phyloP scores from a whole-genome alignment of 768 basidiomycete genomes.

The Saitozyma podzolica region DNA sequence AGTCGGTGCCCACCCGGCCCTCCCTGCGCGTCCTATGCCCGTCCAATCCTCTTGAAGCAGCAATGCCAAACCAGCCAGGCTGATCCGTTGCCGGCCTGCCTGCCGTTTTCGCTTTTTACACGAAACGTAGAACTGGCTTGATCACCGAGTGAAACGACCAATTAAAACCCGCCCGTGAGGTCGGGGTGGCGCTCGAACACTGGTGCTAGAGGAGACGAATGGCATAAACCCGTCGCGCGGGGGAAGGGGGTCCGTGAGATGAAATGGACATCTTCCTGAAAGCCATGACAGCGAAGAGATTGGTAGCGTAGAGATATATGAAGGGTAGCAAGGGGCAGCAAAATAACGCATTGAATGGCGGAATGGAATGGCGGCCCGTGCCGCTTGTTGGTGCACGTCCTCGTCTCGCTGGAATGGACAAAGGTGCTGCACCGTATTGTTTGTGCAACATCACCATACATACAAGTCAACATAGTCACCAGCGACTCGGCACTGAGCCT shows the following conservation, averaged over 20 bases:
- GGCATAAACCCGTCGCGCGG: conserved; percentile 42
- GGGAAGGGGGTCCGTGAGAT: conserved; percentile 41
- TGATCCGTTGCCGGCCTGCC: conserved; percentile 51
- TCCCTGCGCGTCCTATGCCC: conserved; percentile 44
- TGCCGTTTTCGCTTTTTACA: conserved; percentile 12
- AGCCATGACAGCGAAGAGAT: conserved; percentile 40
- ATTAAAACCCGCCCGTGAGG: conserved; percentile 34
- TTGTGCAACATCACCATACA: no score
- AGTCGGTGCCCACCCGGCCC: conserved; percentile 47
- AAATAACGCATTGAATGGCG: no score
- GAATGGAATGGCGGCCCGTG: no score
- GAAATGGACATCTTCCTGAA: conserved; percentile 45
- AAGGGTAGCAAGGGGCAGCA: no score
- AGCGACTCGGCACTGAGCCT: no score
- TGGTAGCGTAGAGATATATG: background rate
- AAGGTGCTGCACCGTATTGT: no score
- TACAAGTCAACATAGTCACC: no score
- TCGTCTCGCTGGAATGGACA: no score
- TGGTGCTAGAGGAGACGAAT: conserved; percentile 46
- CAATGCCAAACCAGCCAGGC: conserved; percentile 44
- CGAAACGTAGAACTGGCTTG: conserved; percentile 32
- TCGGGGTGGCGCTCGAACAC: conserved; percentile 46
- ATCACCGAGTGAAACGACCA: conserved; percentile 41
- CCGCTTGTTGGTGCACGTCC: no score
- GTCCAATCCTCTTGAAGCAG: conserved; percentile 45